A percentile compares a stretch with the other conserved stretches of the same genome.
Conservation (phyloP, 2,329 filamentous ascomycete genomes). For the Metarhizium guizhouense region DNA sequence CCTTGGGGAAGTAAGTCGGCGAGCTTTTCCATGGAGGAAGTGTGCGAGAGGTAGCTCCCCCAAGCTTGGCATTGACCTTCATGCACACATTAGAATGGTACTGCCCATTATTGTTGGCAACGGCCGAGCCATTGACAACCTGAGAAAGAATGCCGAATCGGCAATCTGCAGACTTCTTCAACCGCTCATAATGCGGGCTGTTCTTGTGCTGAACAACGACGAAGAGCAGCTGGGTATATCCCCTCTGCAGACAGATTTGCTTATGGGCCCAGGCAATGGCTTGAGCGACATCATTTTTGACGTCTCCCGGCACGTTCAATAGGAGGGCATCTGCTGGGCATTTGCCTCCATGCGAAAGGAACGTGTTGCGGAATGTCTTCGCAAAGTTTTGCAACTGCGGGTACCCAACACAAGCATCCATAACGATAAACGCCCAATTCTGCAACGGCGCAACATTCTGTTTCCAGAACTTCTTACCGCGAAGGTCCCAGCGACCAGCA, state of each 20-base stretch:
- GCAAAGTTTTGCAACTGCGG: constrained; percentile 22
- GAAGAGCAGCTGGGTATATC: constrained; percentile 66
- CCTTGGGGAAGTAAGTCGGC: constrained; percentile 26
- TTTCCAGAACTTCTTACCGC: constrained; percentile 64
- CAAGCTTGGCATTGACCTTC: constrained; percentile 96
- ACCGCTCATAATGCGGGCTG: constrained; percentile 63
- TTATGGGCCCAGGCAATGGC: constrained; percentile 36
- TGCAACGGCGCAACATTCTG: constrained; percentile 54
- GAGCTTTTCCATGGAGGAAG: constrained; percentile 22
- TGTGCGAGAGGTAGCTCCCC: constrained; percentile 60
- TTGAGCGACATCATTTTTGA: constrained; percentile 34
- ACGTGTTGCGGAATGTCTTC: constrained; percentile 34
- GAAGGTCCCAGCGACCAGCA: constrained; percentile 77
- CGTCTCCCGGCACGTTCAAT: constrained; percentile 20
- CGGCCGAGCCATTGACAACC: constrained; percentile 64
- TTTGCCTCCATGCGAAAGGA: constrained; percentile 40
- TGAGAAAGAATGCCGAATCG: constrained; percentile 78
- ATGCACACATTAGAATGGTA: constrained; percentile 92
- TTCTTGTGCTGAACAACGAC: constrained; percentile 69
- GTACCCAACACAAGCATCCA: constrained; percentile 45
- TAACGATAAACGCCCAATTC: constrained; percentile 67
- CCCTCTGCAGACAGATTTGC: constrained; percentile 43
- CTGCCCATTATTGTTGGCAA: constrained; percentile 61
- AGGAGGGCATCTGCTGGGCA: constrained; percentile 26
- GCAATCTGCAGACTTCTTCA: constrained; percentile 87